Evolutionary conservation across 1,139 yeast species (phyloP).

Genomic region (Suhomyces bokatorum): DNA sequence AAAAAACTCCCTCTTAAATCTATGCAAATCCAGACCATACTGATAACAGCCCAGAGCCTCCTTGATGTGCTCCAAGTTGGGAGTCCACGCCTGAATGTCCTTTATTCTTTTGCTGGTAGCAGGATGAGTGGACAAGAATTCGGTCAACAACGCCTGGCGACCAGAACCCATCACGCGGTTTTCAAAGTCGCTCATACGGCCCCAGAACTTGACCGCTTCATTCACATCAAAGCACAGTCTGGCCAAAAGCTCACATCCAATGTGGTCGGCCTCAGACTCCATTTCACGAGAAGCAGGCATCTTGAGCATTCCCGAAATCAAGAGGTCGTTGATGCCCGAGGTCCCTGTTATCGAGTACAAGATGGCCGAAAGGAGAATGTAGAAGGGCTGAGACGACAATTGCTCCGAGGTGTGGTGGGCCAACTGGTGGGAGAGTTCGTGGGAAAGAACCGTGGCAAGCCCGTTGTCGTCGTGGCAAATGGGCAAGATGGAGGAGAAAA

Average conservation of each 20-base stretch:
- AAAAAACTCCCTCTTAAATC: conserved; percentile 4
- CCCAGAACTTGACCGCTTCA: conserved; percentile 78
- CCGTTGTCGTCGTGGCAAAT: conserved; percentile 85
- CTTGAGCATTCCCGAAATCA: conserved; percentile 60
- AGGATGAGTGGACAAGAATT: conserved; percentile 88
- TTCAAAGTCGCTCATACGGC: conserved; percentile 72
- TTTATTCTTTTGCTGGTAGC: conserved; percentile 70
- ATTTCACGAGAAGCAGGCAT: conserved; percentile 87
- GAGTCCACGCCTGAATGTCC: conserved; percentile 72
- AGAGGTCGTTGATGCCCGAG: conserved; percentile 46
- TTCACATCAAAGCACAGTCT: conserved; percentile 80
- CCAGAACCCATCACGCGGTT: conserved; percentile 23
- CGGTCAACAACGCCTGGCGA: conserved; percentile 34
- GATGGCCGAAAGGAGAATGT: conserved; percentile 48
- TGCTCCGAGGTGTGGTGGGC: conserved; percentile 91
- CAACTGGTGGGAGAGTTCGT: conserved; percentile 90
- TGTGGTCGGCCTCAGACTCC: conserved; percentile 96
- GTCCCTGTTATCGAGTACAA: conserved; percentile 40
- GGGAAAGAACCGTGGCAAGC: conserved; percentile 88
- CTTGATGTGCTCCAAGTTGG: conserved; percentile 54
- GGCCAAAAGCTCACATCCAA: conserved; percentile 90
- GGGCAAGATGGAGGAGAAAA: conserved; percentile 75
- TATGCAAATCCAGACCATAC: conserved; percentile 24
- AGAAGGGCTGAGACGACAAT: conserved; percentile 59
- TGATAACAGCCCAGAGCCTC: conserved; percentile 39